Percentiles rank a stretch among this genome's conserved stretches.
phyloP scores from a whole-genome alignment of 345 rosid genomes.

The Moricandia moricandioides region DNA sequence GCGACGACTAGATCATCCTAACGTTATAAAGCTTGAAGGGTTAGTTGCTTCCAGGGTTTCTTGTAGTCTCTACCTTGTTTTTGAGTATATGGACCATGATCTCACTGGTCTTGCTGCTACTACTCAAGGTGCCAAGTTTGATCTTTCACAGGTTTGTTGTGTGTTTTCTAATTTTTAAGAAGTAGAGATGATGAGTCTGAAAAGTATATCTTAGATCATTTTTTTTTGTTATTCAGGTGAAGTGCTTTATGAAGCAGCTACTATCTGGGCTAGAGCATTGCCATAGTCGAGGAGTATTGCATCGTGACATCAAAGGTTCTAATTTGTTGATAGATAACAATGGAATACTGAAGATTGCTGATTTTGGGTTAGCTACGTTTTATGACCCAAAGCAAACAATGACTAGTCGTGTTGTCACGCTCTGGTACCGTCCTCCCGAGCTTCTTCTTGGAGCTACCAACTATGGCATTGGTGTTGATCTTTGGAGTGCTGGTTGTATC shows the following conservation, averaged over 20 bases:
- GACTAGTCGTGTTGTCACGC: conserved; percentile 92
- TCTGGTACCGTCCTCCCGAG: conserved; percentile 96
- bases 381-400: conserved; percentile 59
- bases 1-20: conserved; percentile 69
- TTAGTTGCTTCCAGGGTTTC: conserved; percentile 89
- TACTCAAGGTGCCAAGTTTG: conserved; percentile 67
- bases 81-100: conserved; percentile 96
- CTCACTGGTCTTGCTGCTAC: conserved; percentile 78
- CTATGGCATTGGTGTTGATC: conserved; percentile 74
- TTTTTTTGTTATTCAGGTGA: conserved; percentile 45
- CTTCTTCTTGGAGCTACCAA: conserved; percentile 87
- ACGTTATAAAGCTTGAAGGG: conserved; percentile 85
- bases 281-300: conserved; percentile 73
- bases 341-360: conserved; percentile 81
- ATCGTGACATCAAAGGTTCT: conserved; percentile 89
- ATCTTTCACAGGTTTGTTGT: conserved; percentile 73
- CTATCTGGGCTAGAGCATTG: conserved; percentile 90
- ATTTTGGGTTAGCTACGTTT: conserved; percentile 88
- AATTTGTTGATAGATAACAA: conserved; percentile 77
- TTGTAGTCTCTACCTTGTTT: conserved; percentile 79
- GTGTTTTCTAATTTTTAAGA: no score
- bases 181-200: no score
- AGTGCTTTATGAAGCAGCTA: conserved; percentile 84
- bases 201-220: no score
- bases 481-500: conserved; percentile 98